Percentiles rank a stretch among this genome's conserved stretches.
Evolutionary conservation across 805 yeast species (phyloP).

Genomic region (Gaillardinia entomophila): DNA sequence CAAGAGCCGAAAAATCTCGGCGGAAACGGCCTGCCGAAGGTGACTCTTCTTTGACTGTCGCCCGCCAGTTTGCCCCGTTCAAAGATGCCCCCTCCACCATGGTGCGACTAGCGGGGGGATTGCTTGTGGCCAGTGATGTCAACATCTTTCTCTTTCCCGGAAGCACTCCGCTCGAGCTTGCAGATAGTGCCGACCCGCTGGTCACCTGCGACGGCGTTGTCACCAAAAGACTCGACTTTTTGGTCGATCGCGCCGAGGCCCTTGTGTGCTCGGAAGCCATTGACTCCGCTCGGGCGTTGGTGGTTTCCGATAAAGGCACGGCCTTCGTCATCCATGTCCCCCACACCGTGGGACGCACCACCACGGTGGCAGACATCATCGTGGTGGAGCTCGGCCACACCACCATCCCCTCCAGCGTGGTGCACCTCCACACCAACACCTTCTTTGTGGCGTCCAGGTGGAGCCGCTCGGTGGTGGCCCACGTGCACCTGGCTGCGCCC

Average conservation of each 20-base stretch:
- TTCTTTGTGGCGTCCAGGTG: slow-evolving; percentile 25
- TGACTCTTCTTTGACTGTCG: slow-evolving; percentile 6
- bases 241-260: background rate
- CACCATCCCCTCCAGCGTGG: slow-evolving; percentile 23
- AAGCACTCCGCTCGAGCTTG: slow-evolving; percentile 4
- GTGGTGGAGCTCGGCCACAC: slow-evolving; percentile 21
- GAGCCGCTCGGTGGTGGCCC: slow-evolving; percentile 27
- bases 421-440: slow-evolving; percentile 17
- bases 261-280: slow-evolving; percentile 12
- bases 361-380: slow-evolving; percentile 9
- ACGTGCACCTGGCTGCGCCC: slow-evolving; percentile 19
- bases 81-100: slow-evolving; percentile 20
- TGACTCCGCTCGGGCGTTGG: slow-evolving; percentile 20
- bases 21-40: too few relatives aligned
- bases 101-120: slow-evolving; percentile 23
- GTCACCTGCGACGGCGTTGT: slow-evolving; percentile 9
- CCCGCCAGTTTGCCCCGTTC: slow-evolving; percentile 22
- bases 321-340: slow-evolving; percentile 10
- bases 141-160: slow-evolving; percentile 24
- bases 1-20: slow-evolving; percentile 1
- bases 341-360: background rate
- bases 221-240: slow-evolving; percentile 10
- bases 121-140: slow-evolving; percentile 19
- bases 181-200: slow-evolving; percentile 7
- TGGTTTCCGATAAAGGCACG: slow-evolving; percentile 23